Percentiles rank a stretch among this genome's conserved stretches.
Conservation (phyloP, 441 rosid species). For the Erysimum pusillum region DNA sequence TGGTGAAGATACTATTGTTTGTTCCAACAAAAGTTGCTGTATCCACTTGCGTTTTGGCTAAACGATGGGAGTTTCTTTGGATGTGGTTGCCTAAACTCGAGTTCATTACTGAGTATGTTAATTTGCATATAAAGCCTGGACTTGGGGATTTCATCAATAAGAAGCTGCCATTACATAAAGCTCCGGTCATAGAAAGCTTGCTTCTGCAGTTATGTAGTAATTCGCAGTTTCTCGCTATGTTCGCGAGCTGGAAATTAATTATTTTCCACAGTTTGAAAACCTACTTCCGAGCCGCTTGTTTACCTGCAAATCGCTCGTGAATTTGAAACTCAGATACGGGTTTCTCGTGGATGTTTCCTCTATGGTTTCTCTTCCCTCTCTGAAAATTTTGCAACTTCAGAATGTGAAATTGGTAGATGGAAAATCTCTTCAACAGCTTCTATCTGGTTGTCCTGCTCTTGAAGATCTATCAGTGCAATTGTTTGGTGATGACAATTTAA, state of each 20-base stretch:
- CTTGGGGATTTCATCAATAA: too few species aligned
- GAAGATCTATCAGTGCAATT: not conserved
- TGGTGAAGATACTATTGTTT: too few species aligned
- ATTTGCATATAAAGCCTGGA: too few species aligned
- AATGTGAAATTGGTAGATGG: not conserved
- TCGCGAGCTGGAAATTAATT: not conserved
- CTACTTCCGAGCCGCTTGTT: not conserved
- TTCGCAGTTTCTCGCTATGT: conserved; percentile 4
- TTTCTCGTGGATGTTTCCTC: not conserved
- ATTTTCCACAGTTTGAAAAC: not conserved
- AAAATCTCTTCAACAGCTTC: not conserved
- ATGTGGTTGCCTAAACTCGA: too few species aligned
- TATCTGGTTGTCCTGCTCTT: conserved; percentile 11
- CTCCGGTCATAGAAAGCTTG: too few species aligned
- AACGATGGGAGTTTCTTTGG: too few species aligned
- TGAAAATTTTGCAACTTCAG: not conserved
- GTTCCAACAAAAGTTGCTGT: too few species aligned
- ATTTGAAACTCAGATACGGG: not conserved
- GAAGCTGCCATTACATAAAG: too few species aligned
- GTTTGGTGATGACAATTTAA: not conserved
- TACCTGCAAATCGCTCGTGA: not conserved
- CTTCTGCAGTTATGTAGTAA: too few species aligned
- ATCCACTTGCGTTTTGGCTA: too few species aligned
- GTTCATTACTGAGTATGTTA: too few species aligned
- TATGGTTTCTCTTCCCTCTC: conserved; percentile 14